Evolutionary conservation across 2,329 filamentous ascomycete genomes (phyloP).

Genomic region (Geosmithia morbida): DNA sequence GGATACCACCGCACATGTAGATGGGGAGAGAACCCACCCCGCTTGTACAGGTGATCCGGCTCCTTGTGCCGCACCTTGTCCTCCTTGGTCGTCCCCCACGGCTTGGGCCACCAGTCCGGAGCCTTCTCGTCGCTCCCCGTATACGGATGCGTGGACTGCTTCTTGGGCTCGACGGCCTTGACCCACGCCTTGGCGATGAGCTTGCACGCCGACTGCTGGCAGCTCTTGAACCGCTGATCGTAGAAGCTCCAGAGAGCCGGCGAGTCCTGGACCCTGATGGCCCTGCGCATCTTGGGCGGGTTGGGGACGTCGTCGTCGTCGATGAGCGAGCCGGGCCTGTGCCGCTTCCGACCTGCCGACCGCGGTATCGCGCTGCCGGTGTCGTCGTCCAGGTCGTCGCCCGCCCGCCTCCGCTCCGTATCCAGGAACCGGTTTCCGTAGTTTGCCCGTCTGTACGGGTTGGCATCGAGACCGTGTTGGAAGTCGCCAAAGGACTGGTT

Average conservation of each 20-base stretch:
- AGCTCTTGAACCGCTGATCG: slow-evolving; percentile 43
- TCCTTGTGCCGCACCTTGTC: slow-evolving; percentile 53
- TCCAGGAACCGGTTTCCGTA: background rate
- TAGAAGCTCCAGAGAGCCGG: slow-evolving; percentile 45
- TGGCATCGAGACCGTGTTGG: background rate
- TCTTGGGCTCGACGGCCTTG: slow-evolving; percentile 61
- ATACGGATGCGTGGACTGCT: slow-evolving; percentile 62
- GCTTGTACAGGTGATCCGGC: slow-evolving; percentile 58
- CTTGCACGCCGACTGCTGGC: slow-evolving; percentile 60
- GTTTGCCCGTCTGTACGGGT: background rate
- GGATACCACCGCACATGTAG: background rate
- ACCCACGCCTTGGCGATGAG: slow-evolving; percentile 63
- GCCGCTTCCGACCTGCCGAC: background rate
- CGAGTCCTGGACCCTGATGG: slow-evolving; percentile 37
- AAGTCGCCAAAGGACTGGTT: background rate
- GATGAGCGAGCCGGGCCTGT: background rate
- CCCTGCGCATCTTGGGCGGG: slow-evolving; percentile 22
- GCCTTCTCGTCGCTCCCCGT: slow-evolving; percentile 47
- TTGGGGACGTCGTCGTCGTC: slow-evolving; percentile 26
- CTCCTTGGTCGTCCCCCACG: slow-evolving; percentile 32
- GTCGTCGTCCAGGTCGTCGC: background rate
- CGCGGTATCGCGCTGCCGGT: background rate
- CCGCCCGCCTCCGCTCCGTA: background rate
- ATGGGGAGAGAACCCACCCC: slow-evolving; percentile 29
- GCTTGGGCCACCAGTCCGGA: slow-evolving; percentile 53